phyloP scores from a whole-genome alignment of 179 eudicot species.

The Sideroxylon spinosum region DNA sequence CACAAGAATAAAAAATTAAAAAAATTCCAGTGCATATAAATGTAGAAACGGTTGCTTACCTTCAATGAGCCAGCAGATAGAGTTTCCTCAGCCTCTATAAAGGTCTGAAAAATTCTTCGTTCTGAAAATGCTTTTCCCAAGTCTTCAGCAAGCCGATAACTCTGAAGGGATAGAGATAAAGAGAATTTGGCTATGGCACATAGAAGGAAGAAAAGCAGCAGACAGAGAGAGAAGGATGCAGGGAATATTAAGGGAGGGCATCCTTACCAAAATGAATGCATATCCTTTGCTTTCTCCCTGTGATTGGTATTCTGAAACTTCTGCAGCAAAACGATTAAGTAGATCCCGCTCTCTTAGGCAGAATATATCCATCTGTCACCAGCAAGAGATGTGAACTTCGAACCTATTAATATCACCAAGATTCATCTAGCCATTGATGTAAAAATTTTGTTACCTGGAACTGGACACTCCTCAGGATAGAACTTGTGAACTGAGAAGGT shows the following conservation, averaged over 20 bases:
- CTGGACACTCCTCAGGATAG: constrained; percentile 44
- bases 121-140: constrained; percentile 94
- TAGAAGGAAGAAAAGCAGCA: background rate
- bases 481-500: constrained; percentile 53
- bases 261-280: constrained; percentile 61
- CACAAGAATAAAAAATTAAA: background rate
- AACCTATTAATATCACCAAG: background rate
- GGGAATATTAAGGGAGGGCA: constrained; percentile 1
- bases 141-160: constrained; percentile 86
- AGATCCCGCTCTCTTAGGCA: constrained; percentile 88
- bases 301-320: constrained; percentile 57
- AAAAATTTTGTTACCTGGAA: constrained; percentile 57
- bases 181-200: background rate
- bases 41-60: constrained; percentile 37
- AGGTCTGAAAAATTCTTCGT: constrained; percentile 62
- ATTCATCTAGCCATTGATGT: constrained; percentile 7
- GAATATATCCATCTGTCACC: constrained; percentile 68
- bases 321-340: constrained; percentile 62
- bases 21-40: background rate
- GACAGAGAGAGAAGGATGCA: background rate
- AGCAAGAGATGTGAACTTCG: background rate
- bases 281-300: constrained; percentile 76
- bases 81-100: constrained; percentile 63
- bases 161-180: constrained; percentile 36
- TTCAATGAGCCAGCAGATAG: constrained; percentile 57